phyloP scores from a whole-genome alignment of 129 eudicot genomes.

The Flaveria bidentis region DNA sequence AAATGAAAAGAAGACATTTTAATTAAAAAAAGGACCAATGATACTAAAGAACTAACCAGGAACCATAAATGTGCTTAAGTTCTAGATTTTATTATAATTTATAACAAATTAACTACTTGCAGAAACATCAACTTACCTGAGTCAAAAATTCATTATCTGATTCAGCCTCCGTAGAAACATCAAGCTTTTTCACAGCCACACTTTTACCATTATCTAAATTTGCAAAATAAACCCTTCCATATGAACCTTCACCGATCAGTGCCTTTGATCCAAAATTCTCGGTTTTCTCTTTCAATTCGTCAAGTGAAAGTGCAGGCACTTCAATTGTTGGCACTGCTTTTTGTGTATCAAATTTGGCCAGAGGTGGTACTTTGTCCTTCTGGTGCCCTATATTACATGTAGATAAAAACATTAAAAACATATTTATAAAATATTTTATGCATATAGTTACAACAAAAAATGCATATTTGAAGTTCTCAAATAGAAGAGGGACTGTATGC shows the following conservation, averaged over 20 bases:
- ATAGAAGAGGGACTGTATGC: neutral
- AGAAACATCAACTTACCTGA: conserved; percentile 51
- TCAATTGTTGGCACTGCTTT: conserved; percentile 71
- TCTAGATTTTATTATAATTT: neutral
- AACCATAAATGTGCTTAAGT: neutral
- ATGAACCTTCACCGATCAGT: conserved; percentile 93
- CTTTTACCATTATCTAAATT: conserved; percentile 58
- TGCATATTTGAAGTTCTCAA: neutral
- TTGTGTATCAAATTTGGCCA: conserved; percentile 57
- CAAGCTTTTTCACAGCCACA: conserved; percentile 94
- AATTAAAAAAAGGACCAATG: neutral
- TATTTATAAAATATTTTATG: neutral
- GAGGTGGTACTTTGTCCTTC: conserved; percentile 57
- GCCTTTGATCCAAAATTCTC: conserved; percentile 91
- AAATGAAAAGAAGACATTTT: neutral
- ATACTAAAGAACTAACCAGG: neutral
- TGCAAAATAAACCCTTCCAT: conserved; percentile 91
- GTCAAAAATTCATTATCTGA: conserved; percentile 72
- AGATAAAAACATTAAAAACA: conserved; percentile 10
- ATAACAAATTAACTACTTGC: neutral
- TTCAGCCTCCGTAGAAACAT: conserved; percentile 84
- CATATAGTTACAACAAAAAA: neutral
- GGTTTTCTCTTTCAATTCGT: conserved; percentile 87
- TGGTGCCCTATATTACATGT: conserved; percentile 42
- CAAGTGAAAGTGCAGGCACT: conserved; percentile 75